phyloP scores from a whole-genome alignment of 2,329 filamentous ascomycete genomes.

The Pestalotiopsis sp. region DNA sequence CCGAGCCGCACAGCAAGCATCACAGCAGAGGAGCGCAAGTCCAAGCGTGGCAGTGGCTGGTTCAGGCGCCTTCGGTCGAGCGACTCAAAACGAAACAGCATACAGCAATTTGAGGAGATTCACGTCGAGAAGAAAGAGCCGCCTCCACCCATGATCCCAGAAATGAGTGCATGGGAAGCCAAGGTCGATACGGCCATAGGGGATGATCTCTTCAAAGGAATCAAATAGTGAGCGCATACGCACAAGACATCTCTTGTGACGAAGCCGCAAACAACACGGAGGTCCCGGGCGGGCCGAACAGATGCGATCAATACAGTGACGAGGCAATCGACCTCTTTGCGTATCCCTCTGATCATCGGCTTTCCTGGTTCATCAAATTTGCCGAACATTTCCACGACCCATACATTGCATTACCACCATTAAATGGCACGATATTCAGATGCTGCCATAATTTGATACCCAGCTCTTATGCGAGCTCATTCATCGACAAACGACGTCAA shows the following conservation, averaged over 20 bases:
- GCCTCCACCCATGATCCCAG: conserved; percentile 64
- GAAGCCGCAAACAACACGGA: background rate
- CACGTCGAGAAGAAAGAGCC: conserved; percentile 52
- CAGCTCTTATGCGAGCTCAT: conserved; percentile 34
- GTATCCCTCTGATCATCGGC: background rate
- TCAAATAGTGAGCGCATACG: conserved; percentile 49
- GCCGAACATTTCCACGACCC: conserved; percentile 1
- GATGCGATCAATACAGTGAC: background rate
- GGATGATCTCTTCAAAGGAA: conserved; percentile 60
- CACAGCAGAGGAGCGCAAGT: conserved; percentile 53
- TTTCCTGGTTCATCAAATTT: background rate
- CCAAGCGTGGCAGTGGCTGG: conserved; percentile 61
- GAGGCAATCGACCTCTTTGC: background rate
- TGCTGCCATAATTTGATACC: conserved; percentile 33
- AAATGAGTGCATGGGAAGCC: conserved; percentile 54
- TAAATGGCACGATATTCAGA: background rate
- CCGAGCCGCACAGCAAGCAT: conserved; percentile 53
- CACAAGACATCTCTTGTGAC: conserved; percentile 2
- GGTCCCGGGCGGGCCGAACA: background rate
- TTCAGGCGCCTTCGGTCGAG: conserved; percentile 55
- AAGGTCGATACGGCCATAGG: conserved; percentile 50
- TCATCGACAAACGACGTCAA: conserved; percentile 31
- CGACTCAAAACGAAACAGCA: conserved; percentile 42
- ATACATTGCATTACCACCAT: background rate
- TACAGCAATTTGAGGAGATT: conserved; percentile 38